Percentiles rank a stretch among this genome's conserved stretches.
These are phyloP conservation scores for Nannizziopsis arthrosporioides DNA, from an alignment of 2,329 filamentous ascomycete genomes.

Conservation along the genomic window DNA sequence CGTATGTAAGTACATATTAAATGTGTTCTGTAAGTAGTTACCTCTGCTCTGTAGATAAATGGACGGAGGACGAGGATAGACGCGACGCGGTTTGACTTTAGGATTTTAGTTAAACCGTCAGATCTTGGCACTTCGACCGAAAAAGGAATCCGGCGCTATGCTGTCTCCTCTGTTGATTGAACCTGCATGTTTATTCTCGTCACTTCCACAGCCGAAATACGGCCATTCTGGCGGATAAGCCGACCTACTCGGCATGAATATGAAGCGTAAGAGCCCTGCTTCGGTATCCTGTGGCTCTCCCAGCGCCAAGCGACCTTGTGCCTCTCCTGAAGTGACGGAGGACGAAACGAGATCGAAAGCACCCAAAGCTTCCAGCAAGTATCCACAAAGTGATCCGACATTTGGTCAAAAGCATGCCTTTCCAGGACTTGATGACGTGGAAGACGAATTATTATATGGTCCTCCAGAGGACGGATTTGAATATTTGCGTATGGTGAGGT, in stretches of 20 bases:
- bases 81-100: too few species aligned
- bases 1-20: too few species aligned
- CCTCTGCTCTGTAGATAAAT: too few species aligned
- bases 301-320: constrained; percentile 25
- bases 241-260: constrained; percentile 5
- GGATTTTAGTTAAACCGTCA: too few species aligned
- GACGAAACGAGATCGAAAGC: constrained; percentile 18
- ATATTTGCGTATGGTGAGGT: constrained; percentile 62
- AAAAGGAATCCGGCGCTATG: too few species aligned
- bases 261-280: constrained; percentile 12
- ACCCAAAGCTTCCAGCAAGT: constrained; percentile 18
- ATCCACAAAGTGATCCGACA: constrained; percentile 46
- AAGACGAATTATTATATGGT: constrained; percentile 53
- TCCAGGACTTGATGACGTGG: constrained; percentile 45
- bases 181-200: too few species aligned
- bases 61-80: too few species aligned
- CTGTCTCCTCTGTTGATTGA: too few species aligned
- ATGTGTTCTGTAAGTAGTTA: too few species aligned
- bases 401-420: constrained; percentile 65
- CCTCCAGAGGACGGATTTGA: constrained; percentile 56
- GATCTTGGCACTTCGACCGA: too few species aligned
- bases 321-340: constrained; percentile 21
- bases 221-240: background rate
- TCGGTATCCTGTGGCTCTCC: constrained; percentile 5
- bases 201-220: too few species aligned